phyloP scores from a whole-genome alignment of 441 rosid species.

The Omphalea diandra region DNA sequence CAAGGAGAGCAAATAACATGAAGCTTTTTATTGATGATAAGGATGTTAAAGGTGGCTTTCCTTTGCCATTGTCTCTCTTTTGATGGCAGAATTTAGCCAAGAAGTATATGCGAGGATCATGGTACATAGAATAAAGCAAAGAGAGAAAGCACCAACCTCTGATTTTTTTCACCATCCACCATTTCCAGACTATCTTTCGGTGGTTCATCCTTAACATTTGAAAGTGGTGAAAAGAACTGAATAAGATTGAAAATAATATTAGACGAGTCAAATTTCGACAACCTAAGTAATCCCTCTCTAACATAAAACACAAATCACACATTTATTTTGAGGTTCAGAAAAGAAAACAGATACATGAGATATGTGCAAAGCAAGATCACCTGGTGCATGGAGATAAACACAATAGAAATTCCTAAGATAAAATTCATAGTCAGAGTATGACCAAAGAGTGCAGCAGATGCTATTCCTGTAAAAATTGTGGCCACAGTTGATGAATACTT shows the following conservation, averaged over 20 bases:
- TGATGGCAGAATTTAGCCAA: not conserved
- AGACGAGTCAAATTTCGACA: not conserved
- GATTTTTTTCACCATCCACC: slow-evolving; percentile 42
- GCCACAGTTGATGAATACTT: slow-evolving; percentile 97
- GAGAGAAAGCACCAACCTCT: slow-evolving; percentile 14
- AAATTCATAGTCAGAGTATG: slow-evolving; percentile 85
- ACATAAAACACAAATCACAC: slow-evolving; percentile 17
- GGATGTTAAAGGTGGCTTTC: not conserved
- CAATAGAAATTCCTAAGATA: slow-evolving; percentile 86
- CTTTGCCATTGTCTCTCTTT: too few species aligned
- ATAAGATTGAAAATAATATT: not conserved
- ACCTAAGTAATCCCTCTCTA: not conserved
- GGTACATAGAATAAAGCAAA: not conserved
- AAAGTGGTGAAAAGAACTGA: slow-evolving; percentile 88
- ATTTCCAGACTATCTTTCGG: slow-evolving; percentile 52
- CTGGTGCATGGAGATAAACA: slow-evolving; percentile 98
- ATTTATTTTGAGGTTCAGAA: not conserved
- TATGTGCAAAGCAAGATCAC: slow-evolving; percentile 25
- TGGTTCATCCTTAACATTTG: slow-evolving; percentile 75
- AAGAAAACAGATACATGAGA: not conserved
- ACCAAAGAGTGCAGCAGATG: slow-evolving; percentile 91
- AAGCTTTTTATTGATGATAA: not conserved
- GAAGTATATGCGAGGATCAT: not conserved
- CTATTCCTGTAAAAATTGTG: slow-evolving; percentile 93
- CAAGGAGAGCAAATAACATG: not conserved